These are phyloP conservation scores for Suillus subluteus DNA, from an alignment of 768 basidiomycete species.

Conservation along the genomic window DNA sequence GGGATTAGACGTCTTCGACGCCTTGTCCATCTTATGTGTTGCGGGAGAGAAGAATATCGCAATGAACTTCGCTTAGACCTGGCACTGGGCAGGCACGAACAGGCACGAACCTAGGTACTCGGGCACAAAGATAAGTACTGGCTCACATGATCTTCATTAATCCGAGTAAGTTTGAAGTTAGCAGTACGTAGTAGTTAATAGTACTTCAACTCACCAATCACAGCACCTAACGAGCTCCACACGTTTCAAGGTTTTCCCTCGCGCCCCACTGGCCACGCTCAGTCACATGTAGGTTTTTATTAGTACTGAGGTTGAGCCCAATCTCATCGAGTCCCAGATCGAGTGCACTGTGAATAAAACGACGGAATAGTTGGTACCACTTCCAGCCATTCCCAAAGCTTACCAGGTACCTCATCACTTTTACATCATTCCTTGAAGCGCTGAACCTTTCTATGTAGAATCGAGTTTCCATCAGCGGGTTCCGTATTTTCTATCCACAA, in stretches of 20 bases:
- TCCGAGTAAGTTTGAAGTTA: not conserved
- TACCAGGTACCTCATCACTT: not conserved
- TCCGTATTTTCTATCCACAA: not conserved
- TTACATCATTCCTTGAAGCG: not conserved
- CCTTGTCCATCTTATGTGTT: not conserved
- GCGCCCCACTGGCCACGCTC: not conserved
- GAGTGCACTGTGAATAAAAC: not conserved
- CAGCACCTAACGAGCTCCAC: not conserved
- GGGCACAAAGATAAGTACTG: not conserved
- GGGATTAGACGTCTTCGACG: not conserved
- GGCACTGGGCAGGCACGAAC: not conserved
- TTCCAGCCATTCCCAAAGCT: not conserved
- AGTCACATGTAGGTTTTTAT: not conserved
- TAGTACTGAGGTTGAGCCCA: not conserved
- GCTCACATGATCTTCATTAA: not conserved
- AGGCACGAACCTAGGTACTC: not conserved
- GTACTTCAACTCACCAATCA: not conserved
- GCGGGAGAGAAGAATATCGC: too few relatives aligned
- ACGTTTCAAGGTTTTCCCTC: not conserved
- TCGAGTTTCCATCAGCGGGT: not conserved
- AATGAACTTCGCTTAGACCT: not conserved
- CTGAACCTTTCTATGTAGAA: not conserved
- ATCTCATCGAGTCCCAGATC: not conserved
- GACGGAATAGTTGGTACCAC: not conserved
- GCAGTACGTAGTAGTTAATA: too few relatives aligned